Conservation (phyloP, 163 green algal species). For the Chloromonas sp. region DNA sequence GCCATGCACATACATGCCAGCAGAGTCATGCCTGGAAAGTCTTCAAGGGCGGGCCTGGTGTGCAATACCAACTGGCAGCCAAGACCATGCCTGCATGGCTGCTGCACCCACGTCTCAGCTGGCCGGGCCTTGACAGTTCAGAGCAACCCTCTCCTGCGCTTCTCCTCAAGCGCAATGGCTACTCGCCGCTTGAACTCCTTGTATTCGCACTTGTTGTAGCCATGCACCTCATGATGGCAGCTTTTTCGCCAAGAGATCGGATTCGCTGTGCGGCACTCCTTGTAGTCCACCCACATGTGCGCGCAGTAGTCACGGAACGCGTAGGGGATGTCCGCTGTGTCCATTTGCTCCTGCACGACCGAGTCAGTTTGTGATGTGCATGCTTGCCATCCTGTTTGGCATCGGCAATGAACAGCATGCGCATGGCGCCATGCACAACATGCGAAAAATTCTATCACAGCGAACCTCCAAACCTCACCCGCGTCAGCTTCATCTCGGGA, state of each 20-base stretch:
- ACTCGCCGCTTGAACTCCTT: constrained; percentile 77
- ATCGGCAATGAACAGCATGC: background rate
- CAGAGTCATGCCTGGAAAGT: too few relatives aligned
- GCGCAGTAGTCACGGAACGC: constrained; percentile 86
- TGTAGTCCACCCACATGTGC: constrained; percentile 89
- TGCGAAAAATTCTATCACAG: too few relatives aligned
- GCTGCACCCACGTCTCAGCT: too few relatives aligned
- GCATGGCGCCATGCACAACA: background rate
- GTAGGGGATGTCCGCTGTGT: constrained; percentile 71
- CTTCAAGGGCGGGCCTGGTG: too few relatives aligned
- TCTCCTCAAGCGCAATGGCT: constrained; percentile 57
- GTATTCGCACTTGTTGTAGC: constrained; percentile 97
- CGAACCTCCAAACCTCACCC: background rate
- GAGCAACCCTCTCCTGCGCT: constrained; percentile 27
- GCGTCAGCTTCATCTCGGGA: background rate
- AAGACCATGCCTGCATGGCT: too few relatives aligned
- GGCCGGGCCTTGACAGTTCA: background rate
- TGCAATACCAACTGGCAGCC: too few relatives aligned
- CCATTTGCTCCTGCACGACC: constrained; percentile 77
- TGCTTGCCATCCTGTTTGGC: background rate
- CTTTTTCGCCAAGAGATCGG: constrained; percentile 35
- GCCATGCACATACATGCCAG: too few relatives aligned
- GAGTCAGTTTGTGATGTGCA: background rate
- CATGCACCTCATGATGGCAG: constrained; percentile 84
- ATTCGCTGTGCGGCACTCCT: constrained; percentile 73